Evolutionary conservation across 208 protist genomes (phyloP).

Genomic region (Trypanosoma scelopori): DNA sequence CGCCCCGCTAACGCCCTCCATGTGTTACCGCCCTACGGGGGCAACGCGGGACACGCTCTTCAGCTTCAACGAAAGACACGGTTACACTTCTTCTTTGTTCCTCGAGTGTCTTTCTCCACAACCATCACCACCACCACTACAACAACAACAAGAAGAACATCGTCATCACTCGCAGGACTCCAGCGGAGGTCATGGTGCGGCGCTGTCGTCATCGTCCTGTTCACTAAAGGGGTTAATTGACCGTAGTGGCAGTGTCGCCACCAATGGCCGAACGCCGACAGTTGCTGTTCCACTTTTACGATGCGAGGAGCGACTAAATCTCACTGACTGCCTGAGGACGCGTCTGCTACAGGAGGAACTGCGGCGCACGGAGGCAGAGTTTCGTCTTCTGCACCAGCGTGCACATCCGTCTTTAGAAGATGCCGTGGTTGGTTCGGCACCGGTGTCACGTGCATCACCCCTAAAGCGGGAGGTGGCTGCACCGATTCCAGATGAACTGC

Average conservation of each 20-base stretch:
- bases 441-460: not conserved
- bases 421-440: not conserved
- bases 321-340: slow-evolving; percentile 19
- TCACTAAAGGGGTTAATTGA: not conserved
- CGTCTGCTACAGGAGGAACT: slow-evolving; percentile 17
- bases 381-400: not conserved
- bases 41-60: no score
- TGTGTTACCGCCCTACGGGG: no score
- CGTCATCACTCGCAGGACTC: no score
- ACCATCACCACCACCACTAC: no score
- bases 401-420: not conserved
- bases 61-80: no score
- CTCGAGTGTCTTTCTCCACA: no score
- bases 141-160: no score
- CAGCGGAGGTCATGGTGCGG: no score
- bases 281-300: slow-evolving; percentile 5
- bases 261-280: not conserved
- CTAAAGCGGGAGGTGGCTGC: not conserved
- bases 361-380: slow-evolving; percentile 10
- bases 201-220: not conserved
- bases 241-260: not conserved
- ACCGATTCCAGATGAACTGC: not conserved
- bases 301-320: slow-evolving; percentile 15
- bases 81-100: no score
- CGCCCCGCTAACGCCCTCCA: not conserved